These are phyloP conservation scores for Neophaeococcomyces mojaviensis DNA, from an alignment of 2,329 filamentous ascomycete species.

Conservation along the genomic window DNA sequence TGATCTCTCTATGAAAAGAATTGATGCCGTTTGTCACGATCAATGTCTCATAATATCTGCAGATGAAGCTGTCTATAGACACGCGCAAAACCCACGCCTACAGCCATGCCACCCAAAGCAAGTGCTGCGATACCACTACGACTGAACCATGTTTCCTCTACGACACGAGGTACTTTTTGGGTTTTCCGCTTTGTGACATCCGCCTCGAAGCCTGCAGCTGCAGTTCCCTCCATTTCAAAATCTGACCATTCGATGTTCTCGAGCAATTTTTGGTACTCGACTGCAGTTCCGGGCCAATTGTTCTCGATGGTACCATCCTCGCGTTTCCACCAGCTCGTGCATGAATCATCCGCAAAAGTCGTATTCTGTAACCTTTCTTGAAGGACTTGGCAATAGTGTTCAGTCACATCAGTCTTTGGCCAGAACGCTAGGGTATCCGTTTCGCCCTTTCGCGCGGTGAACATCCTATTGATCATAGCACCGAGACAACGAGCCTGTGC, in stretches of 20 bases:
- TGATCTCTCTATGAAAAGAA: no score
- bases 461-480: conserved; percentile 41
- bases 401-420: conserved; percentile 30
- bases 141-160: conserved; percentile 11
- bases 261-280: conserved; percentile 47
- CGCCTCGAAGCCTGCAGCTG: conserved; percentile 20
- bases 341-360: conserved; percentile 48
- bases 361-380: conserved; percentile 31
- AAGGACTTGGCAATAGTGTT: conserved; percentile 10
- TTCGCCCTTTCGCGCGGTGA: conserved; percentile 36
- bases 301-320: conserved; percentile 48
- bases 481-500: conserved; percentile 49
- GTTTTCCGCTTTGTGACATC: conserved; percentile 14
- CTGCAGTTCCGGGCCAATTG: conserved; percentile 48
- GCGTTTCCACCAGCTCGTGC: conserved; percentile 51
- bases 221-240: conserved; percentile 25
- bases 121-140: conserved; percentile 8
- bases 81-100: no score
- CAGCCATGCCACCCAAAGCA: conserved; percentile 33
- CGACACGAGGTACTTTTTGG: conserved; percentile 9
- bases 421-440: conserved; percentile 33
- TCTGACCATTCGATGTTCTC: conserved; percentile 28
- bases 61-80: no score
- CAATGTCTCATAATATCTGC: no score
- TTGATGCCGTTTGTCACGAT: no score